A percentile compares a stretch with the other conserved stretches of the same genome.
These are phyloP conservation scores for Ailanthus altissimus DNA, from an alignment of 345 rosid species.

Conservation along the genomic window DNA sequence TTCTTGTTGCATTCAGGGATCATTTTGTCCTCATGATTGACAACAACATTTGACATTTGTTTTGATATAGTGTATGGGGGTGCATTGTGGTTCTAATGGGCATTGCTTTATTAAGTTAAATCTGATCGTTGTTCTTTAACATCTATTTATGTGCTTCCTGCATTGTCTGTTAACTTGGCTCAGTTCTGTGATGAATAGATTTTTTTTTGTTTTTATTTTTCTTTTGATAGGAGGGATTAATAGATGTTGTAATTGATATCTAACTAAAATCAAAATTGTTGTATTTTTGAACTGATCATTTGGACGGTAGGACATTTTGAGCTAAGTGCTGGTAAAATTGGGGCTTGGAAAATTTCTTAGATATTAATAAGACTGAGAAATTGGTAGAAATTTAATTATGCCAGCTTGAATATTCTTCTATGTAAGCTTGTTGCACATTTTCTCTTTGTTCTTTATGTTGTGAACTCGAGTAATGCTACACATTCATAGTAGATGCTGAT, in stretches of 20 bases:
- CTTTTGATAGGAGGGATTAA: no score
- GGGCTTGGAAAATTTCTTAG: neutral
- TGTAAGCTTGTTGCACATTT: neutral
- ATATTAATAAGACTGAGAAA: neutral
- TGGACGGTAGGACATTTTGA: neutral
- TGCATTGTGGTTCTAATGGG: neutral
- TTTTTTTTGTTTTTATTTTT: neutral
- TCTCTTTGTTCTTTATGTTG: neutral
- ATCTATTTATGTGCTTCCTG: slow-evolving; percentile 11
- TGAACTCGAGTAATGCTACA: no score
- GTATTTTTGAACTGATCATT: neutral
- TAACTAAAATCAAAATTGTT: slow-evolving; percentile 3
- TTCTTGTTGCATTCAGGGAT: neutral
- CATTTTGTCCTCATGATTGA: neutral
- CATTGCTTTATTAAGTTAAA: neutral
- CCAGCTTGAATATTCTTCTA: neutral
- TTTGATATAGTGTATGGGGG: neutral
- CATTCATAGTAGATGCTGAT: no score
- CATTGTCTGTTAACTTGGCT: neutral
- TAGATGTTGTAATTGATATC: neutral
- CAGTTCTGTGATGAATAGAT: neutral
- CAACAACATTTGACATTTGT: neutral
- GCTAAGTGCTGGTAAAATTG: neutral
- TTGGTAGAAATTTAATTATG: neutral
- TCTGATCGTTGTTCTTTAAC: neutral